Percentiles rank a stretch among this genome's conserved stretches.
phyloP scores from a whole-genome alignment of 2,329 filamentous ascomycete genomes.

The Alternaria sp. region DNA sequence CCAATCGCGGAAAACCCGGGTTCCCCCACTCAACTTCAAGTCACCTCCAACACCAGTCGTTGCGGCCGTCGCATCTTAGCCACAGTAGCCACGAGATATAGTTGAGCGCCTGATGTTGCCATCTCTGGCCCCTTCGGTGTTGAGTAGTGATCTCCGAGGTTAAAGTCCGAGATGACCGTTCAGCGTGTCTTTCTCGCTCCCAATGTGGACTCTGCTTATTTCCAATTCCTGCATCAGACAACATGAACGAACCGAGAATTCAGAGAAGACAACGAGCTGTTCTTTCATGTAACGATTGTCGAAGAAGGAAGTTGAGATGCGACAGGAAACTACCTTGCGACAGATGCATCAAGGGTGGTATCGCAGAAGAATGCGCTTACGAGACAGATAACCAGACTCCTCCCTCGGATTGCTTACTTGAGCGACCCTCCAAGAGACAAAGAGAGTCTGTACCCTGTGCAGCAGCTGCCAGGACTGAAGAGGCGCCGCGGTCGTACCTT shows the following conservation, averaged over 20 bases:
- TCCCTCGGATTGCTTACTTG: background rate
- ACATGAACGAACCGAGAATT: background rate
- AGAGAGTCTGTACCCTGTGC: background rate
- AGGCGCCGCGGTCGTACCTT: background rate
- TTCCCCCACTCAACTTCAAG: no score
- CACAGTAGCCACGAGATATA: background rate
- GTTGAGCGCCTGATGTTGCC: background rate
- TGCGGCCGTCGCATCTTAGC: no score
- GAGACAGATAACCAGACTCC: slow-evolving; percentile 20
- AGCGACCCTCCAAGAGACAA: background rate
- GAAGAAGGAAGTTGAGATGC: slow-evolving; percentile 54
- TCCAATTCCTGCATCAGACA: background rate
- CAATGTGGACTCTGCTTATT: background rate
- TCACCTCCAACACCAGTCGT: no score
- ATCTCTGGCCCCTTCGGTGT: background rate
- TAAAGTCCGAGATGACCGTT: background rate
- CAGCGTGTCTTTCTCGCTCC: background rate
- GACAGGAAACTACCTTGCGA: slow-evolving; percentile 52
- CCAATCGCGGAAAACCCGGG: no score
- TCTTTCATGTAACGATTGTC: slow-evolving; percentile 53
- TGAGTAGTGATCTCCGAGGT: background rate
- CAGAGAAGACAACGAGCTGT: slow-evolving; percentile 41
- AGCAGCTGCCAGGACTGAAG: background rate
- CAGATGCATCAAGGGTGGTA: slow-evolving; percentile 50
- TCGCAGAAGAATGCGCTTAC: slow-evolving; percentile 49